Evolutionary conservation across 208 protist species (phyloP).

Genomic region (Crithidia thermophila): DNA sequence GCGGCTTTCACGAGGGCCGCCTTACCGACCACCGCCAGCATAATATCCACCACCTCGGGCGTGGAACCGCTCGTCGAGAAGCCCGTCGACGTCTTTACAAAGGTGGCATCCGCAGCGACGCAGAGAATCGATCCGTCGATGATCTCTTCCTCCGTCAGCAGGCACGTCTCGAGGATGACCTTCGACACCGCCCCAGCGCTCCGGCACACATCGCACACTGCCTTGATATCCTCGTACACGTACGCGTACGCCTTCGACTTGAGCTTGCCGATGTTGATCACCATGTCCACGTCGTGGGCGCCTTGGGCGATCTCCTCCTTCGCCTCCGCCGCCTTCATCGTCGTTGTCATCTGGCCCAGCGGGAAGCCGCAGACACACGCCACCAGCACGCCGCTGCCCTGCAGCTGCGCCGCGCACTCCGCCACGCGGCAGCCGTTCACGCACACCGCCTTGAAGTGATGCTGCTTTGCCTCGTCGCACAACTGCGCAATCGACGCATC

Average conservation of each 20-base stretch:
- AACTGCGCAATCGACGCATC: conserved; percentile 66
- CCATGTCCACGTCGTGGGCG: conserved; percentile 96
- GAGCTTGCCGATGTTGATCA: conserved; percentile 92
- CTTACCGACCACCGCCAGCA: conserved; percentile 91
- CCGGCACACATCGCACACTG: conserved; percentile 54
- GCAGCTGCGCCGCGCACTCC: conserved; percentile 45
- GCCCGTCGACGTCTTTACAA: conserved; percentile 96
- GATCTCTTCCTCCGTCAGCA: conserved; percentile 88
- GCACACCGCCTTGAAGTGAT: conserved; percentile 93
- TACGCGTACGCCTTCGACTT: conserved; percentile 84
- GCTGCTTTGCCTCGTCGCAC: conserved; percentile 83
- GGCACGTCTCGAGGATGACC: conserved; percentile 96
- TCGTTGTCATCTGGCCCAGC: conserved; percentile 82
- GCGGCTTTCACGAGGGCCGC: conserved; percentile 84
- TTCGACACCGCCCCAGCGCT: conserved; percentile 51
- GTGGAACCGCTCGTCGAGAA: conserved; percentile 92
- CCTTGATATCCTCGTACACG: conserved; percentile 90
- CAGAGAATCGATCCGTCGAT: conserved; percentile 90
- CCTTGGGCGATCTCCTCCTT: conserved; percentile 61
- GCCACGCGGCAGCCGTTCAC: conserved; percentile 90
- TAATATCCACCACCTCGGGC: conserved; percentile 86
- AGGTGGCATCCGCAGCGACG: conserved; percentile 86
- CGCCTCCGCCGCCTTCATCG: conserved; percentile 89
- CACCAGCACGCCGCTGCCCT: conserved; percentile 53
- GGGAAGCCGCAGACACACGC: conserved; percentile 92